Evolutionary conservation across 768 basidiomycete species (phyloP).

Genomic region (Naganishia vishniacii): DNA sequence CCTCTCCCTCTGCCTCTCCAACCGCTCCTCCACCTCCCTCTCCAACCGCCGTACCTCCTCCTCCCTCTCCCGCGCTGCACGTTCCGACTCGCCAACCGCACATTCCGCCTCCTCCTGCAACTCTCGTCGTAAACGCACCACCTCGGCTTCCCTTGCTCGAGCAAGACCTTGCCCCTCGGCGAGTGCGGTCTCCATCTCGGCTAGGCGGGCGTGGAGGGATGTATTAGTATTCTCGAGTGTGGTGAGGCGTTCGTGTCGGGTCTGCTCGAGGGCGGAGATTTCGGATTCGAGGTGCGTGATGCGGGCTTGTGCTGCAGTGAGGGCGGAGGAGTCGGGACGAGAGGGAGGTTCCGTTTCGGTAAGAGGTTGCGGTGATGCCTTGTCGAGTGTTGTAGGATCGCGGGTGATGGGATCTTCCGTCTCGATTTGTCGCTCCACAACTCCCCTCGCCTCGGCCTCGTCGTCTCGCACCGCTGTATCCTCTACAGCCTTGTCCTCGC

Average conservation of each 20-base stretch:
- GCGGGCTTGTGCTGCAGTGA: slow-evolving; percentile 34
- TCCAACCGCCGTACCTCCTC: neutral
- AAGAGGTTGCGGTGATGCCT: no score
- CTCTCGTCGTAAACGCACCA: neutral
- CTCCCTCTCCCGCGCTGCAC: neutral
- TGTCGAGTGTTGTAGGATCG: no score
- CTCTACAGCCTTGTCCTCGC: slow-evolving; percentile 8
- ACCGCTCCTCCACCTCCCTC: slow-evolving; percentile 7
- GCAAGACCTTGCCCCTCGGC: slow-evolving; percentile 30
- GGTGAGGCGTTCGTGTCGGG: slow-evolving; percentile 20
- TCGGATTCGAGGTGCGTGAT: slow-evolving; percentile 34
- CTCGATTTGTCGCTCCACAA: neutral
- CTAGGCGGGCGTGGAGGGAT: neutral
- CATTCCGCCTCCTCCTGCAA: slow-evolving; percentile 2
- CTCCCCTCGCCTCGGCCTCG: no score
- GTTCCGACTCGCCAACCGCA: no score
- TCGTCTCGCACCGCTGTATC: slow-evolving; percentile 14
- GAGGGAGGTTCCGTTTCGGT: no score
- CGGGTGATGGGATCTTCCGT: slow-evolving; percentile 8
- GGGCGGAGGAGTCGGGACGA: slow-evolving; percentile 8
- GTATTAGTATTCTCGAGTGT: neutral
- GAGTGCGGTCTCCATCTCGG: slow-evolving; percentile 28
- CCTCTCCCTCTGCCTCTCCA: slow-evolving; percentile 30
- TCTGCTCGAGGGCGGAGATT: slow-evolving; percentile 27
- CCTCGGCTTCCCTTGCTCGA: slow-evolving; percentile 20